phyloP scores from a whole-genome alignment of 345 rosid genomes.

The Gossypium herbaceum region DNA sequence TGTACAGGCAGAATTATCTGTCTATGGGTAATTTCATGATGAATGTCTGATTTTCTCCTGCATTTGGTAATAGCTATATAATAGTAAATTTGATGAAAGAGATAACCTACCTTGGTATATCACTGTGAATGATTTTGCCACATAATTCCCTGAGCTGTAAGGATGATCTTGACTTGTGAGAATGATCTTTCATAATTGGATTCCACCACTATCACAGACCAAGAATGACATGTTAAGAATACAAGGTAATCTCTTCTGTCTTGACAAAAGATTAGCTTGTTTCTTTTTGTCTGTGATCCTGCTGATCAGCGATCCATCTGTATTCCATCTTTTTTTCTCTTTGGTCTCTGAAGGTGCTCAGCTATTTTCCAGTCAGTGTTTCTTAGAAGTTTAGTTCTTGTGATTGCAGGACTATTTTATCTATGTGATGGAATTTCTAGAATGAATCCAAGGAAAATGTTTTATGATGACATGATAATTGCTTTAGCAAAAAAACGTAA shows the following conservation, averaged over 20 bases:
- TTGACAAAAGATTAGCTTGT: background rate
- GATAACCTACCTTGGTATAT: background rate
- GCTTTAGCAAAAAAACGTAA: background rate
- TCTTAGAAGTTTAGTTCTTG: background rate
- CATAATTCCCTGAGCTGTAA: background rate
- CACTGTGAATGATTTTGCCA: background rate
- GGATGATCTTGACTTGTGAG: background rate
- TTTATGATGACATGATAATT: background rate
- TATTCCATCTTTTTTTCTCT: background rate
- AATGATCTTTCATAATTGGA: background rate
- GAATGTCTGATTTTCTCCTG: constrained; percentile 1
- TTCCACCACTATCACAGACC: background rate
- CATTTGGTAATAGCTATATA: constrained; percentile 1
- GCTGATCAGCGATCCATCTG: background rate
- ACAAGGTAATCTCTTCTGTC: background rate
- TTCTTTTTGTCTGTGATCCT: background rate
- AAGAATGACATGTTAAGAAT: background rate
- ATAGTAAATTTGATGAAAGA: background rate
- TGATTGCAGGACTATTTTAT: background rate
- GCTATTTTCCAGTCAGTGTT: background rate
- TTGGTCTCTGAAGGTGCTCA: background rate
- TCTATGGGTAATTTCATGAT: background rate
- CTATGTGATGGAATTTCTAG: background rate
- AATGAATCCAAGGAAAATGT: background rate
- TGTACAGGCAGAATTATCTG: background rate